Percentiles rank a stretch among this genome's conserved stretches.
Evolutionary conservation across 352 stramenopile species (phyloP).

Genomic region (Globisporangium sylvaticum): DNA sequence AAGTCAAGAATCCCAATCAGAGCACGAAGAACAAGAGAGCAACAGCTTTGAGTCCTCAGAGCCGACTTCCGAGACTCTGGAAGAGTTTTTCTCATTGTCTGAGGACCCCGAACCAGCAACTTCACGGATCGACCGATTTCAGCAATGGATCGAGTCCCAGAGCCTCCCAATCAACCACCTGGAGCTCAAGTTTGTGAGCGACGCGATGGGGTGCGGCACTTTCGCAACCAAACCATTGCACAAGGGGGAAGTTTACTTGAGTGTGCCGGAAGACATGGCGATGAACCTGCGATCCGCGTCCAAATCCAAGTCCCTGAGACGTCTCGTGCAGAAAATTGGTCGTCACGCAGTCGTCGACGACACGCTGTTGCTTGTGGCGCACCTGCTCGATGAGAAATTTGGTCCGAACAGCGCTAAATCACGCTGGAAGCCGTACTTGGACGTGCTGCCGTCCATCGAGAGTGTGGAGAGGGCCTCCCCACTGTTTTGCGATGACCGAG

Average conservation of each 20-base stretch:
- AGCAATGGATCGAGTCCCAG: conserved; percentile 38
- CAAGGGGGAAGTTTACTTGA: conserved; percentile 72
- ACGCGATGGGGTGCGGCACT: conserved; percentile 56
- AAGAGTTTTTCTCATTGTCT: neutral
- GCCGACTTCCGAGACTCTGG: neutral
- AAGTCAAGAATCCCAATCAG: neutral
- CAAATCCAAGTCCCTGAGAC: conserved; percentile 36
- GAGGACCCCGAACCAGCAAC: conserved; percentile 5
- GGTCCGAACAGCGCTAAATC: conserved; percentile 34
- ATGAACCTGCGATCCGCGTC: conserved; percentile 70
- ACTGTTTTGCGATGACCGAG: conserved; percentile 41
- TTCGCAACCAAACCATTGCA: conserved; percentile 55
- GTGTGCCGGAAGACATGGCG: conserved; percentile 55
- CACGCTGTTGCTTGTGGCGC: conserved; percentile 67
- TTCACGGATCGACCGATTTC: conserved; percentile 26
- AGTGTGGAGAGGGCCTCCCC: conserved; percentile 26
- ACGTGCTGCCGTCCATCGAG: conserved; percentile 58
- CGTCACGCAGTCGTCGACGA: conserved; percentile 22
- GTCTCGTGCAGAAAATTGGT: conserved; percentile 21
- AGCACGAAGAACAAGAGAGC: neutral
- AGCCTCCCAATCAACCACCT: conserved; percentile 51
- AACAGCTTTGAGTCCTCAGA: neutral
- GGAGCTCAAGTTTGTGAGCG: conserved; percentile 43
- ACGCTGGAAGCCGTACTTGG: conserved; percentile 84
- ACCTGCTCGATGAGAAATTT: conserved; percentile 84